Conservation (phyloP, 2,329 filamentous ascomycete genomes). For the Aspergillus sp. region DNA sequence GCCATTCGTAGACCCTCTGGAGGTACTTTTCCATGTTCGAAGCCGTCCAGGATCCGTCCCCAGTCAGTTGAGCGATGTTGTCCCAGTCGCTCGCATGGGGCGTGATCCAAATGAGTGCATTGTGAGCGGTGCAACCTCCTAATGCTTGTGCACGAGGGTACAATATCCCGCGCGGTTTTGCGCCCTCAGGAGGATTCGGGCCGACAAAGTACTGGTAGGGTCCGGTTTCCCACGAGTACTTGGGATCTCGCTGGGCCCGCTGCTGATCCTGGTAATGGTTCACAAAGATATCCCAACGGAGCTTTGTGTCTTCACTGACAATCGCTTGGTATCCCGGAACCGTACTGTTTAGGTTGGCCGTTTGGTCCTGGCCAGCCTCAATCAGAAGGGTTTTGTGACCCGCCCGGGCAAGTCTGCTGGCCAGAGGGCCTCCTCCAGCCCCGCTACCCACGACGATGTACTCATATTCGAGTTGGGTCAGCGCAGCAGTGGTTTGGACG, state of each 20-base stretch:
- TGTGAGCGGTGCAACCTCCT: constrained; percentile 54
- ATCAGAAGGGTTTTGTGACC: constrained; percentile 31
- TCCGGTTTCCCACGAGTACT: constrained; percentile 36
- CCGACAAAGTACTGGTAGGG: constrained; percentile 48
- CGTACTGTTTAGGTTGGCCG: constrained; percentile 9
- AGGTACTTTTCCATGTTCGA: constrained; percentile 53
- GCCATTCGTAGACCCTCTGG: constrained; percentile 46
- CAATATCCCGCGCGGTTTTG: constrained; percentile 45
- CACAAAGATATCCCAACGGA: constrained; percentile 30
- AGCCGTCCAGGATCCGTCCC: constrained; percentile 52
- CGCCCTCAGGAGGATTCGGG: constrained; percentile 45
- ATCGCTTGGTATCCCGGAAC: too few species aligned
- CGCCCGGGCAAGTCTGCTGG: constrained; percentile 27
- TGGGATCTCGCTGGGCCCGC: constrained; percentile 22
- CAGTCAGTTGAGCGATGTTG: constrained; percentile 50
- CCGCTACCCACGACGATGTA: constrained; percentile 35
- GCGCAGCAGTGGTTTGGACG: too few species aligned
- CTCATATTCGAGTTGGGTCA: constrained; percentile 18
- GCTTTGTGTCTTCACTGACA: constrained; percentile 16
- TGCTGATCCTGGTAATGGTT: constrained; percentile 28
- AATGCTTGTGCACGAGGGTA: constrained; percentile 52
- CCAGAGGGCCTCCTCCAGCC: constrained; percentile 29
- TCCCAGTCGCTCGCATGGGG: constrained; percentile 54
- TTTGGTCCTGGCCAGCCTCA: constrained; percentile 32
- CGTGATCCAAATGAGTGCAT: constrained; percentile 52